phyloP scores from a whole-genome alignment of 495 filamentous ascomycete genomes.

The Neurospora sp. region DNA sequence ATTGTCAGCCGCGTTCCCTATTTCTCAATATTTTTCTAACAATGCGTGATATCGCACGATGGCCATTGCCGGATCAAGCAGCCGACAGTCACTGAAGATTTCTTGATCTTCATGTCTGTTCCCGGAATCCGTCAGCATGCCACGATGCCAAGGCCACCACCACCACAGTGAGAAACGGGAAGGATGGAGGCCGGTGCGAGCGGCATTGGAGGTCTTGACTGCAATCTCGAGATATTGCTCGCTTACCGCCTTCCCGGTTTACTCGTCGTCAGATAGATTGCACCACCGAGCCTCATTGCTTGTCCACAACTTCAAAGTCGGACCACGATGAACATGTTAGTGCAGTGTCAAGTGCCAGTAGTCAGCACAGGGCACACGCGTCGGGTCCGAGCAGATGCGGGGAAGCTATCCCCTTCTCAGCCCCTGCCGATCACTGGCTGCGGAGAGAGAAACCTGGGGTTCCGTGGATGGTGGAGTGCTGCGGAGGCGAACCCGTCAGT shows the following conservation, averaged over 20 bases:
- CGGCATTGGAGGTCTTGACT: slow-evolving; percentile 1
- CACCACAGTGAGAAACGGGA: neutral
- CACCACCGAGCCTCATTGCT: neutral
- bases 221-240: slow-evolving; percentile 14
- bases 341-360: neutral
- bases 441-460: neutral
- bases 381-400: neutral
- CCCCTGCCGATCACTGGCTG: neutral
- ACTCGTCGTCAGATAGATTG: neutral
- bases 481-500: neutral
- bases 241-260: slow-evolving; percentile 11
- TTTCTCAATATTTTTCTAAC: neutral
- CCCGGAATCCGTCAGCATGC: slow-evolving; percentile 12
- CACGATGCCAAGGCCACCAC: neutral
- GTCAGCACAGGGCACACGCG: neutral
- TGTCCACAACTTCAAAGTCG: neutral
- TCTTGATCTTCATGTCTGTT: neutral
- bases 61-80: neutral
- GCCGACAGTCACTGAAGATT: neutral
- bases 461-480: neutral
- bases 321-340: neutral
- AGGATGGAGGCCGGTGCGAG: neutral
- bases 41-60: neutral
- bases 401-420: neutral
- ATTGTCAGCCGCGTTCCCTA: neutral